phyloP scores from a whole-genome alignment of 1,284 basidiomycete species.

The Cutaneotrichosporon daszewskae region DNA sequence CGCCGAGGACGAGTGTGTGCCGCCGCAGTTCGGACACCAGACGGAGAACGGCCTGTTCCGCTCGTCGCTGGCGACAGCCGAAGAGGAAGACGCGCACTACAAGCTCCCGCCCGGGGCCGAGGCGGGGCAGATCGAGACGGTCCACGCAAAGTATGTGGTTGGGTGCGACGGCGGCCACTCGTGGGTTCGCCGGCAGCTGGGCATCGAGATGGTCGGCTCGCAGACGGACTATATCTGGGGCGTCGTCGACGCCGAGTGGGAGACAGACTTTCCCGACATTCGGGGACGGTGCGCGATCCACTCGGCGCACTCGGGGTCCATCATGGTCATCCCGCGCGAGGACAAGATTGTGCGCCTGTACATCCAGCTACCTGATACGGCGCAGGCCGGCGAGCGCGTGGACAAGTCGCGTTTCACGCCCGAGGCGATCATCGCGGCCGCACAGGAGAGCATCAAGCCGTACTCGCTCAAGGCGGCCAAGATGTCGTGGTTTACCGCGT shows the following conservation, averaged over 20 bases:
- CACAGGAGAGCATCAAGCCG: constrained; percentile 32
- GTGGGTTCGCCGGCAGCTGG: constrained; percentile 18
- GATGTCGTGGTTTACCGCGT: constrained; percentile 39
- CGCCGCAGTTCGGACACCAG: constrained; percentile 13
- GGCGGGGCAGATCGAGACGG: constrained; percentile 12
- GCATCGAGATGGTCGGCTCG: constrained; percentile 20
- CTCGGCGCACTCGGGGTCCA: constrained; percentile 9
- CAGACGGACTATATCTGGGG: constrained; percentile 23
- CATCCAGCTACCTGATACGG: constrained; percentile 9
- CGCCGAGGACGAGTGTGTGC: constrained; percentile 9
- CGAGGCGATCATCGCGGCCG: constrained; percentile 28
- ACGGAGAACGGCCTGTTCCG: constrained; percentile 15
- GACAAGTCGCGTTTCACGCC: constrained; percentile 24
- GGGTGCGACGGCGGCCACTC: constrained; percentile 26
- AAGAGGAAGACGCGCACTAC: constrained; percentile 14
- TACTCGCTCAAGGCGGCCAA: constrained; percentile 31
- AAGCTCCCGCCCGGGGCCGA: constrained; percentile 7
- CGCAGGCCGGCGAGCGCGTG: constrained; percentile 8
- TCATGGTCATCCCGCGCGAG: constrained; percentile 19
- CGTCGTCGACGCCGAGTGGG: constrained; percentile 17
- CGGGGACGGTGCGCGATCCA: constrained; percentile 15
- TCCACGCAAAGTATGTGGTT: constrained; percentile 25
- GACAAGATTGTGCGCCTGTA: constrained; percentile 17
- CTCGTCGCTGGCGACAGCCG: constrained; percentile 5
- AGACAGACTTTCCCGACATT: constrained; percentile 18